Conservation (phyloP, 495 filamentous ascomycete species). For the Margaritispora aquatica region DNA sequence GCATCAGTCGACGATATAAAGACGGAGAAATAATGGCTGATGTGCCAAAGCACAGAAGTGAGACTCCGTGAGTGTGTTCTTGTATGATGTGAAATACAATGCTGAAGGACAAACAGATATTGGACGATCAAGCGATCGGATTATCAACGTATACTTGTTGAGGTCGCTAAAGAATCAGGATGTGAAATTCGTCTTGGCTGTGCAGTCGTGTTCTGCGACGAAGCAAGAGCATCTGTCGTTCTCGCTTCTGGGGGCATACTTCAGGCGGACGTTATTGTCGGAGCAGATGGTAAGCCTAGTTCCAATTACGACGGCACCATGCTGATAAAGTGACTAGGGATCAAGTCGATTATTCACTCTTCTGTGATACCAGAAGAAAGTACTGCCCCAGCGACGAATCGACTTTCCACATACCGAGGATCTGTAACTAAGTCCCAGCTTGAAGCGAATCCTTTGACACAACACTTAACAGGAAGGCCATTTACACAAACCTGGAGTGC, state of each 20-base stretch:
- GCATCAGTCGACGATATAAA: constrained; percentile 3
- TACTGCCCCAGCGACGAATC: not conserved
- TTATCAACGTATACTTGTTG: constrained; percentile 5
- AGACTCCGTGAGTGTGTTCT: not conserved
- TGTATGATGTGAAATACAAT: not conserved
- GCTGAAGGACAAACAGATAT: not conserved
- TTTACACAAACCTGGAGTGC: not conserved
- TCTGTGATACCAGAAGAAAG: not conserved
- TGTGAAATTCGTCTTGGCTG: not conserved
- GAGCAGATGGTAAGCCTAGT: constrained; percentile 9
- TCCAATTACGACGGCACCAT: not conserved
- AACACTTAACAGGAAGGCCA: not conserved
- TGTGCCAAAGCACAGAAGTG: not conserved
- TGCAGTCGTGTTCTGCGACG: constrained; percentile 1
- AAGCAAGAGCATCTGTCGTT: not conserved
- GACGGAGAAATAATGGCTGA: not conserved
- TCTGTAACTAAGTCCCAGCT: not conserved
- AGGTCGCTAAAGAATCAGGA: constrained; percentile 1
- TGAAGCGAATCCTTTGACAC: not conserved
- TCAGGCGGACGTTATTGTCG: constrained; percentile 7
- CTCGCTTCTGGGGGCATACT: constrained; percentile 2
- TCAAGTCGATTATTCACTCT: not conserved
- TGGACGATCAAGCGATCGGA: constrained; percentile 4
- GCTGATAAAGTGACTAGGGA: not conserved
- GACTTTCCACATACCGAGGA: not conserved